Percentiles rank a stretch among this genome's conserved stretches.
Evolutionary conservation across 139 green algal genomes (phyloP).

Genomic region (Haematococcus lacustris): DNA sequence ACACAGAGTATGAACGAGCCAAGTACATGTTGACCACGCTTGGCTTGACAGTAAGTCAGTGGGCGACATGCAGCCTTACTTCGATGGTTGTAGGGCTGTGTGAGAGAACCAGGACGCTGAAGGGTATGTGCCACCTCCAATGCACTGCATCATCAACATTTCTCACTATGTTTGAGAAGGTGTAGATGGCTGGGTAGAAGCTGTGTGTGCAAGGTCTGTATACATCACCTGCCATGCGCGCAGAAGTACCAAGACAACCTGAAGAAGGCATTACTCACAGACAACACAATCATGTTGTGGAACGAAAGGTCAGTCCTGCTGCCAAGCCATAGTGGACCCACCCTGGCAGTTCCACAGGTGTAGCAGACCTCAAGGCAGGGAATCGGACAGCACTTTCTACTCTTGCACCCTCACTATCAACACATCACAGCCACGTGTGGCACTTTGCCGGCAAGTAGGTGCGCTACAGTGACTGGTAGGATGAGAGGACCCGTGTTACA

Average conservation of each 20-base stretch:
- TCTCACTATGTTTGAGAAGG: too few relatives aligned
- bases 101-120: too few relatives aligned
- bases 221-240: too few relatives aligned
- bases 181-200: too few relatives aligned
- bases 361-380: neutral
- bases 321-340: neutral
- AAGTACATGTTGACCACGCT: conserved; percentile 78
- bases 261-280: conserved; percentile 79
- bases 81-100: too few relatives aligned
- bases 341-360: neutral
- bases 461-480: neutral
- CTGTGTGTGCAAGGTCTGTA: too few relatives aligned
- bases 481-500: neutral
- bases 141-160: too few relatives aligned
- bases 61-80: too few relatives aligned
- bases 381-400: neutral
- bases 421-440: neutral
- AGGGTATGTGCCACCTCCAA: too few relatives aligned
- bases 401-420: neutral
- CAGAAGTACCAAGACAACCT: conserved; percentile 94
- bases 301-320: conserved; percentile 48
- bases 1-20: conserved; percentile 69
- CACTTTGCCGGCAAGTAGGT: neutral
- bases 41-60: conserved; percentile 51
- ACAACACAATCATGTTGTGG: conserved; percentile 90